phyloP scores from a whole-genome alignment of 805 yeast species.

The Yarrowia bubula region DNA sequence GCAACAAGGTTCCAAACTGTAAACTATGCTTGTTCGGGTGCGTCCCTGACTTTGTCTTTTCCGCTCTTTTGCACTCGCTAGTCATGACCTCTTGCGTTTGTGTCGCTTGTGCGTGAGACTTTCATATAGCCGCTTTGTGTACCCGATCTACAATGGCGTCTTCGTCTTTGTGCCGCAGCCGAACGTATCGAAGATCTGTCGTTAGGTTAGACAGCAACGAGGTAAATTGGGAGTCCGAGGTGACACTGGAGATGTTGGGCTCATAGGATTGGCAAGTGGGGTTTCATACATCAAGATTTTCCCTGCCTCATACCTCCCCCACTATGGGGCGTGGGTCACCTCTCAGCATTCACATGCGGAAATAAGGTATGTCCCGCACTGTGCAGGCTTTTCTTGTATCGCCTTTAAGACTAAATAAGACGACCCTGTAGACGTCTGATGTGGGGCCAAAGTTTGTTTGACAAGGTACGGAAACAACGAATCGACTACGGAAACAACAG shows the following conservation, averaged over 20 bases:
- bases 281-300: too few species aligned
- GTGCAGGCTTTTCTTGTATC: slow-evolving; percentile 10
- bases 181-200: slow-evolving; percentile 21
- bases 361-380: slow-evolving; percentile 16
- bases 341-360: slow-evolving; percentile 1
- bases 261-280: too few species aligned
- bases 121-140: slow-evolving; percentile 25
- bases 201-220: slow-evolving; percentile 20
- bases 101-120: slow-evolving; percentile 10
- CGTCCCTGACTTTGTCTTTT: background rate
- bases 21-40: background rate
- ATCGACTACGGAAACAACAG: too few species aligned
- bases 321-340: background rate
- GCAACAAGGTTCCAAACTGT: background rate
- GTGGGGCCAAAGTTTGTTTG: slow-evolving; percentile 11
- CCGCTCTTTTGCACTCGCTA: slow-evolving; percentile 4
- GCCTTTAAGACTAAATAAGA: slow-evolving; percentile 15
- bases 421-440: slow-evolving; percentile 22
- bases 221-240: background rate
- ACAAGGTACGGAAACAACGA: slow-evolving; percentile 1
- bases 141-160: slow-evolving; percentile 22
- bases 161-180: slow-evolving; percentile 21
- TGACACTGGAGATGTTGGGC: too few species aligned
- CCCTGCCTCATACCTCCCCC: too few species aligned
- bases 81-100: slow-evolving; percentile 15